Evolutionary conservation across 176 grass and related monocot species (phyloP), one percentile per base, ranked within the genome.

Genomic region (Hsuehochloa calcarea): DNA sequence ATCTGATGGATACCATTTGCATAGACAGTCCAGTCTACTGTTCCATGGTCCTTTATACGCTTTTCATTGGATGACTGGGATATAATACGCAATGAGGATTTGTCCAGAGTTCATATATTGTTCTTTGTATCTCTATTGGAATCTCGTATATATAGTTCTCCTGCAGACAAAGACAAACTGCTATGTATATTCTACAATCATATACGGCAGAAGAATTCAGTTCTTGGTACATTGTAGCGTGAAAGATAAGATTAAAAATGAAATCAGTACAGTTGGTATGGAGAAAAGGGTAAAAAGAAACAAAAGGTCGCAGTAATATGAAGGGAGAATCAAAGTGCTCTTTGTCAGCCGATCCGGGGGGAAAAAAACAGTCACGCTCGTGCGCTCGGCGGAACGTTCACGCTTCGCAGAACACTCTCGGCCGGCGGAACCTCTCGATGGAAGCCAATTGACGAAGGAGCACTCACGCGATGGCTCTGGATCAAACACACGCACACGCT

Each of bases 221-320:
- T 47, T 82, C 45, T 82, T 90, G 79, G 72, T 38, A 49, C 27
- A 66, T 77, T 82, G 50, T 70, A 78, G 79, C 72, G 67, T 87
- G 74, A 43, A 55, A 6, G 39, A 74, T 90, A 55, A 6, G 39
- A 74, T 90, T 41, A 73, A 78, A 6, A 79, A 79, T 25, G 66
- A 70, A 35, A 63, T 73, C 70, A 64, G 31, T 27, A 73, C 38
- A 50, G 65, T 50, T 38, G 66, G 80, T 73, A 78, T 23, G 40
- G 68, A 45, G 58, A 47, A 86, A 70, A 86, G 51, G 47, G 22
- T 47, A 13, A 80, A 72, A 38, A 66, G 44, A 14, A 78, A 60
- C 82, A 55, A 58, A 61, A 71, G 65, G n/a, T 39, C 47, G 66
- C 31, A 6, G 72, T 51, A 70, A 68, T 40, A 59, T 85, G 75